These are phyloP conservation scores for Luzula sylvatica DNA, from an alignment of 176 grass and related monocot species.

Conservation along the genomic window DNA sequence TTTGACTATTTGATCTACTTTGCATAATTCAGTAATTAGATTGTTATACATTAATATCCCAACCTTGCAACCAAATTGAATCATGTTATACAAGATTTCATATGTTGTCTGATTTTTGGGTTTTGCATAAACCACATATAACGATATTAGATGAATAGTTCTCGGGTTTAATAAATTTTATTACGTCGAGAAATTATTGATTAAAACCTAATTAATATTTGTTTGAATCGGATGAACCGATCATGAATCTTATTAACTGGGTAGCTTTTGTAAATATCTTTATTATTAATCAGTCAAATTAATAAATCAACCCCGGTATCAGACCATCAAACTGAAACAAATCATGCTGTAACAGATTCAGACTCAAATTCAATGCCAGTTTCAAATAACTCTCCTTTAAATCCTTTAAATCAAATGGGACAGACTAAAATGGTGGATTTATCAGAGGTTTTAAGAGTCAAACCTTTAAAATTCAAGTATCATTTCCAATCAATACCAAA, in stretches of 20 bases:
- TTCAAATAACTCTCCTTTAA: too few species aligned
- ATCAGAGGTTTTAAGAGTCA: too few species aligned
- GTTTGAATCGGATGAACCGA: conserved; percentile 10
- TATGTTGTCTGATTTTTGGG: conserved; percentile 51
- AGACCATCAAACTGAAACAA: too few species aligned
- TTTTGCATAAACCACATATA: conserved; percentile 62
- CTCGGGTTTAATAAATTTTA: conserved; percentile 43
- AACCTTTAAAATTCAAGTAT: too few species aligned
- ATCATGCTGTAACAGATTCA: too few species aligned
- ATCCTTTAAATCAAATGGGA: too few species aligned
- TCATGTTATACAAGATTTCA: conserved; percentile 62
- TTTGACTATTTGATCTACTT: conserved; percentile 57
- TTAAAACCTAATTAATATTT: conserved; percentile 9
- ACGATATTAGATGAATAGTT: conserved; percentile 70
- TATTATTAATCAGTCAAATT: conserved; percentile 46
- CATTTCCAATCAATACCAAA: too few species aligned
- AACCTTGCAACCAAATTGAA: conserved; percentile 47
- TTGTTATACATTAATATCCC: conserved; percentile 82
- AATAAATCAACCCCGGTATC: too few species aligned
- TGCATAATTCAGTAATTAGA: conserved; percentile 70
- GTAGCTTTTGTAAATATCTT: conserved; percentile 45
- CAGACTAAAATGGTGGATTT: too few species aligned
- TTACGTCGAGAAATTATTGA: conserved; percentile 20
- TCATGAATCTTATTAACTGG: conserved; percentile 37
- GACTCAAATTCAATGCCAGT: too few species aligned